A percentile compares a stretch with the other conserved stretches of the same genome.
Conservation (phyloP, 1,284 basidiomycete genomes). For the Cryptococcus amylolentus region DNA sequence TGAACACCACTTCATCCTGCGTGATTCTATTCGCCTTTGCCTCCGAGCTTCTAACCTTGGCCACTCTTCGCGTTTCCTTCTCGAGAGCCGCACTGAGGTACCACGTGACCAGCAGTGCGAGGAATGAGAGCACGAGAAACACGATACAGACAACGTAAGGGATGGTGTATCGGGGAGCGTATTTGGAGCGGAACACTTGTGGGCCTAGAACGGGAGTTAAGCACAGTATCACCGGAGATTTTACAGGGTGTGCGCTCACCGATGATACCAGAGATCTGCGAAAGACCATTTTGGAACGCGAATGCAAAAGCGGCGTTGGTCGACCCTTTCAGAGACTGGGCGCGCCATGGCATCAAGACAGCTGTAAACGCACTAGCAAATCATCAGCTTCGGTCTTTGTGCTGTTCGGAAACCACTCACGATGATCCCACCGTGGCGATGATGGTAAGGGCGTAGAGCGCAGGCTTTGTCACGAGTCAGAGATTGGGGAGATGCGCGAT, state of each 20-base stretch:
- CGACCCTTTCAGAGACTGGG: slow-evolving; percentile 11
- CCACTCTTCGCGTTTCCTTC: slow-evolving; percentile 13
- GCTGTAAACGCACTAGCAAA: neutral
- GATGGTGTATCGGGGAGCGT: slow-evolving; percentile 4
- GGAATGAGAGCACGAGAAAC: slow-evolving; percentile 4
- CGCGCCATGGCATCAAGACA: slow-evolving; percentile 12
- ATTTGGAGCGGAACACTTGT: slow-evolving; percentile 1
- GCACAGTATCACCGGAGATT: slow-evolving; percentile 11
- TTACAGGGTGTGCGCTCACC: slow-evolving; percentile 8
- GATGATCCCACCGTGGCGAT: neutral
- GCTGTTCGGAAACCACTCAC: neutral
- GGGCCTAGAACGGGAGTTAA: neutral
- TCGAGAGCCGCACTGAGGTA: slow-evolving; percentile 5
- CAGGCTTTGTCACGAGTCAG: neutral
- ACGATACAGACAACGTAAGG: slow-evolving; percentile 15
- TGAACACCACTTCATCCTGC: slow-evolving; percentile 6
- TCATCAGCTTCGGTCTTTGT: neutral
- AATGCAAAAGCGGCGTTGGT: slow-evolving; percentile 15
- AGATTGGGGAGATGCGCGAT: neutral
- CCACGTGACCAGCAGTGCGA: slow-evolving; percentile 10
- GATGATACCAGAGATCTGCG: slow-evolving; percentile 11
- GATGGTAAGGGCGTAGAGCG: neutral
- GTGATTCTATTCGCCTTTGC: slow-evolving; percentile 8
- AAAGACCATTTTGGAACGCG: slow-evolving; percentile 17
- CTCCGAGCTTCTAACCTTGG: slow-evolving; percentile 4